phyloP scores from a whole-genome alignment of 1,284 basidiomycete species.

The Boletus smithii region DNA sequence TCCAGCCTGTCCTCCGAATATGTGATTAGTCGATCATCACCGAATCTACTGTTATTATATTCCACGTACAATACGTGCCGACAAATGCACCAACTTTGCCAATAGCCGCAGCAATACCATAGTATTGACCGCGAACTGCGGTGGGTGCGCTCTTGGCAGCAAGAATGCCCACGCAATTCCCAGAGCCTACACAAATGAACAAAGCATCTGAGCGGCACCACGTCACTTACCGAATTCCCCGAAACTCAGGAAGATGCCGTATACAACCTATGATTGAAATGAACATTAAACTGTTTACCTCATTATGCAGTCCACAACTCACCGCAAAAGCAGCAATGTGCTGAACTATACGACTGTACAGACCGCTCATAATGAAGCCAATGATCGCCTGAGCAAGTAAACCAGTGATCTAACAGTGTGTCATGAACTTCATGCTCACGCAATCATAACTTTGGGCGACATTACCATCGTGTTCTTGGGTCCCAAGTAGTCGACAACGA shows the following conservation, averaged over 20 bases:
- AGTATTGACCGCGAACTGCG: constrained; percentile 83
- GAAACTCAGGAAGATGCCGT: constrained; percentile 87
- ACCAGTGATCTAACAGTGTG: constrained; percentile 54
- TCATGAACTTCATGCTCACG: constrained; percentile 1
- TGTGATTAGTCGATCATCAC: constrained; percentile 9
- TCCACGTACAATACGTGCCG: constrained; percentile 66
- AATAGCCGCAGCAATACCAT: constrained; percentile 81
- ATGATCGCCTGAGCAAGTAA: constrained; percentile 67
- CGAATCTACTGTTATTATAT: neutral
- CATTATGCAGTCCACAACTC: constrained; percentile 17
- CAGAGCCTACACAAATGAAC: constrained; percentile 49
- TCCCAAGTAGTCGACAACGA: constrained; percentile 71
- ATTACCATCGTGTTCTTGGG: constrained; percentile 75
- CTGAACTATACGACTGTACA: constrained; percentile 57
- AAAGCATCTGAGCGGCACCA: neutral
- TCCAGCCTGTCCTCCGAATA: constrained; percentile 50
- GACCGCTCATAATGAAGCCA: constrained; percentile 84
- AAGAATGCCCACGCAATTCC: constrained; percentile 77
- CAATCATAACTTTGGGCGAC: neutral
- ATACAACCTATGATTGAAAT: constrained; percentile 54
- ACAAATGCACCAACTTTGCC: constrained; percentile 91
- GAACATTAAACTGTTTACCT: neutral
- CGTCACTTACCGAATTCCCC: constrained; percentile 63
- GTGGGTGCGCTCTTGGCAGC: constrained; percentile 83
- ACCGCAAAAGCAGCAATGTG: constrained; percentile 80